These are phyloP conservation scores for Xylaria curta DNA, from an alignment of 495 filamentous ascomycete species.

Conservation along the genomic window DNA sequence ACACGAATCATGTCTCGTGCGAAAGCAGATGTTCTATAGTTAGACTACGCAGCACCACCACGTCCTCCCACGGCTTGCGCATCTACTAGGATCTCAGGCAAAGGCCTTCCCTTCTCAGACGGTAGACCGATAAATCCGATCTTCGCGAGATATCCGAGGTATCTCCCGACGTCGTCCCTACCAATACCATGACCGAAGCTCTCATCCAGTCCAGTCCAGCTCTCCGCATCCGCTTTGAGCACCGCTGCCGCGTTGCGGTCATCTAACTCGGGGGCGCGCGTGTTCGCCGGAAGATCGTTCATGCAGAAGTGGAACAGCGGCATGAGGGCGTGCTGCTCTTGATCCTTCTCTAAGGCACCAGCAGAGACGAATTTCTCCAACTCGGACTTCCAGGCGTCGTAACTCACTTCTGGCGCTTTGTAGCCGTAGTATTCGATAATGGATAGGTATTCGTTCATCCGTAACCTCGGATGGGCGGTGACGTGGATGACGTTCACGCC, in stretches of 20 bases:
- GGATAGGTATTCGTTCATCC: background rate
- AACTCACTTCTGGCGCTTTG: background rate
- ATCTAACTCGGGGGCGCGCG: constrained; percentile 80
- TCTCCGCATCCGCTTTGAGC: background rate
- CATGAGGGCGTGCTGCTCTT: constrained; percentile 76
- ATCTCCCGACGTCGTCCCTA: background rate
- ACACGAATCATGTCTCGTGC: background rate
- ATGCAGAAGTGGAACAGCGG: constrained; percentile 87
- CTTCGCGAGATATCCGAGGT: background rate
- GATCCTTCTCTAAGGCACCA: constrained; percentile 51
- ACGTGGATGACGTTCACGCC: background rate
- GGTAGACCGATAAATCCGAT: constrained; percentile 62
- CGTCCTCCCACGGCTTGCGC: constrained; percentile 55
- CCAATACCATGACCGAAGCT: background rate
- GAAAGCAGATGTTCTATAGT: background rate
- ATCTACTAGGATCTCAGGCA: constrained; percentile 57
- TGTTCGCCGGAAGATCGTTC: constrained; percentile 78
- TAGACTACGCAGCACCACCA: constrained; percentile 42
- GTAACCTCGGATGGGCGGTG: background rate
- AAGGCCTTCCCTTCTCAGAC: constrained; percentile 49
- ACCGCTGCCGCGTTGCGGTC: background rate
- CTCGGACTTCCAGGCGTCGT: background rate
- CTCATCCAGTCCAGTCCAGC: background rate
- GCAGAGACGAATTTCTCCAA: background rate
- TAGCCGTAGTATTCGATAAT: background rate